phyloP scores from a whole-genome alignment of 768 basidiomycete species.

The Floccularia luteovirens region DNA sequence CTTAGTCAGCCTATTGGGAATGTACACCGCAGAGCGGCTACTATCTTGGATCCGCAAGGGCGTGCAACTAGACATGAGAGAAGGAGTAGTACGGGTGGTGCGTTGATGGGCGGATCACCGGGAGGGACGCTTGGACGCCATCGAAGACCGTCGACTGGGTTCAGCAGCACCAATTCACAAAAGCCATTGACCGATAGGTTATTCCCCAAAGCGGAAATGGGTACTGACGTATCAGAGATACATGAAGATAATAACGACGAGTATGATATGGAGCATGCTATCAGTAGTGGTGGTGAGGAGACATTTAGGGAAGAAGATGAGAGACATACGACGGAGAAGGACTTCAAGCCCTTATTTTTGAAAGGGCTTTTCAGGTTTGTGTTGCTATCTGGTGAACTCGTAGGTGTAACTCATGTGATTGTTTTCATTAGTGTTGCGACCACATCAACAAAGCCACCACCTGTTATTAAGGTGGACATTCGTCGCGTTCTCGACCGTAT shows the following conservation, averaged over 20 bases:
- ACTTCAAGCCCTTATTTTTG: constrained; percentile 90
- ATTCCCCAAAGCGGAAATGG: constrained; percentile 24
- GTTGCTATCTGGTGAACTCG: constrained; percentile 1
- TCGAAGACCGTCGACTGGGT: constrained; percentile 67
- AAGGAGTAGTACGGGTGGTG: constrained; percentile 70
- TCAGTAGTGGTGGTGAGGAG: constrained; percentile 27
- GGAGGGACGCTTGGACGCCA: constrained; percentile 60
- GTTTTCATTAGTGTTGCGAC: constrained; percentile 68
- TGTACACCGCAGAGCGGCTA: constrained; percentile 69
- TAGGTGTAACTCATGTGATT: constrained; percentile 4
- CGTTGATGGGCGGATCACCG: constrained; percentile 28
- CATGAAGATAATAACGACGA: constrained; percentile 37
- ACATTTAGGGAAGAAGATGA: constrained; percentile 42
- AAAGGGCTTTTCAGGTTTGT: constrained; percentile 91
- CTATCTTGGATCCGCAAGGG: constrained; percentile 64
- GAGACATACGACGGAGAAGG: constrained; percentile 50
- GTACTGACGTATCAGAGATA: constrained; percentile 2
- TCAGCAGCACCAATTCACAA: constrained; percentile 23
- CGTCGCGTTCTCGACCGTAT: constrained; percentile 84
- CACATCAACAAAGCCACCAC: constrained; percentile 84
- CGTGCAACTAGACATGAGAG: constrained; percentile 61
- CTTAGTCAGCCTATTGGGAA: constrained; percentile 51
- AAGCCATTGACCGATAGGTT: constrained; percentile 33
- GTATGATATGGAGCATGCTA: constrained; percentile 19
- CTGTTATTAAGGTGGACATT: constrained; percentile 78